Percentiles rank a stretch among this genome's conserved stretches.
Evolutionary conservation across 805 yeast genomes (phyloP).

Genomic region (Grigorovia yakushimaensis): DNA sequence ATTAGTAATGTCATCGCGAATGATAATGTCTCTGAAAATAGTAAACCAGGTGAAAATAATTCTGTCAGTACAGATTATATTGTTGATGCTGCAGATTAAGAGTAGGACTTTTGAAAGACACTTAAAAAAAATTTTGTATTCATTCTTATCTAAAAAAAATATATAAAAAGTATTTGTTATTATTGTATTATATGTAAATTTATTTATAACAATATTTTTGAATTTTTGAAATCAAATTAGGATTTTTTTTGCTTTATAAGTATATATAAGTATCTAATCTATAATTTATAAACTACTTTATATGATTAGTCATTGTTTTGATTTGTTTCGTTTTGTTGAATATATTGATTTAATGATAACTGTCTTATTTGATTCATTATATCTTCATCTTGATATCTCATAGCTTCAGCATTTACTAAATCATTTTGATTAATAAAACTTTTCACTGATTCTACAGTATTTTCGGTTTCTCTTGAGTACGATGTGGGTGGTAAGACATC

Average conservation of each 20-base stretch:
- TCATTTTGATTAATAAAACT: conserved; percentile 28
- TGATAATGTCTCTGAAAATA: background rate
- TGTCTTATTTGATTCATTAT: conserved; percentile 25
- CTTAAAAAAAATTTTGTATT: too few relatives aligned
- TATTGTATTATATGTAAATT: too few relatives aligned
- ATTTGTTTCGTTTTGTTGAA: conserved; percentile 17
- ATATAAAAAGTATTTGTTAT: too few relatives aligned
- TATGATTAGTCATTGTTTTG: background rate
- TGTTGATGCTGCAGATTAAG: too few relatives aligned
- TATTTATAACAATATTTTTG: too few relatives aligned
- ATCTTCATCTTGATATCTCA: conserved; percentile 27
- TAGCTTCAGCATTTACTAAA: conserved; percentile 17
- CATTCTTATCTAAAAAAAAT: too few relatives aligned
- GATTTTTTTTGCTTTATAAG: too few relatives aligned
- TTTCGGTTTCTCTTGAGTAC: conserved; percentile 28
- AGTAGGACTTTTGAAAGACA: too few relatives aligned
- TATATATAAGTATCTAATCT: background rate
- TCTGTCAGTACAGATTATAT: background rate
- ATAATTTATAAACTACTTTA: too few relatives aligned
- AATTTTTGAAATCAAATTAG: too few relatives aligned
- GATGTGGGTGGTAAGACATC: conserved; percentile 61
- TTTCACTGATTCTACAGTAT: conserved; percentile 28
- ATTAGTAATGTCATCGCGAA: background rate
- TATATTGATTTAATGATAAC: conserved; percentile 24
- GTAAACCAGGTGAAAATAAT: too few relatives aligned